Conservation (phyloP, 768 basidiomycete species). For the Dioszegia hungarica region DNA sequence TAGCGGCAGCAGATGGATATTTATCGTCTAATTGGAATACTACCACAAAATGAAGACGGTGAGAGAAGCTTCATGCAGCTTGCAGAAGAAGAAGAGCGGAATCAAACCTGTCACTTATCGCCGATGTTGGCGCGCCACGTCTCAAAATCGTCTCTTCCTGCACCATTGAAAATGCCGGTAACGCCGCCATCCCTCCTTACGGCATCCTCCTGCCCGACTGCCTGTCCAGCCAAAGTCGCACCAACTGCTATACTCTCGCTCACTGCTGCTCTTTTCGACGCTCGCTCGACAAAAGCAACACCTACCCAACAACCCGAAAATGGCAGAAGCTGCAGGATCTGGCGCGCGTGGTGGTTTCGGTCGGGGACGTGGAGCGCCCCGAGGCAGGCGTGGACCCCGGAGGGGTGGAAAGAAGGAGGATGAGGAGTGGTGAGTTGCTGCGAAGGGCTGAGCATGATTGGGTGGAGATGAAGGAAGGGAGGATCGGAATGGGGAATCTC, state of each 20-base stretch:
- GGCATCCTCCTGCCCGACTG: too few species aligned
- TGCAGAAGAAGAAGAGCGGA: neutral
- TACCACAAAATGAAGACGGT: too few species aligned
- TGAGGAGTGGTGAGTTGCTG: slow-evolving; percentile 81
- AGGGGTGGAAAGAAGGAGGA: slow-evolving; percentile 98
- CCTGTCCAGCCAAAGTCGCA: too few species aligned
- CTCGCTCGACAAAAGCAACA: neutral
- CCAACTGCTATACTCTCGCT: neutral
- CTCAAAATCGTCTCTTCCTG: too few species aligned
- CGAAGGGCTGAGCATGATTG: neutral
- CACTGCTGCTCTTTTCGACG: neutral
- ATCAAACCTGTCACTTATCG: neutral
- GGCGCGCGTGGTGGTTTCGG: slow-evolving; percentile 90
- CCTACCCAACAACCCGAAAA: neutral
- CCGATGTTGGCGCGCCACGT: neutral
- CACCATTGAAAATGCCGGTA: too few species aligned
- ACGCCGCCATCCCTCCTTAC: too few species aligned
- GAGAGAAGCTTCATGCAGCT: too few species aligned
- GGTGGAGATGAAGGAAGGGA: neutral
- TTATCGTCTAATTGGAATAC: too few species aligned
- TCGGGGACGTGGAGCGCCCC: slow-evolving; percentile 60
- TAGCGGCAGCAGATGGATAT: too few species aligned
- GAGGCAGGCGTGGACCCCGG: slow-evolving; percentile 71
- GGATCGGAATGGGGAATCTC: too few species aligned
- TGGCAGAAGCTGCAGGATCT: slow-evolving; percentile 51